Percentiles rank a stretch among this genome's conserved stretches.
Evolutionary conservation across 2,329 filamentous ascomycete species (phyloP).

Genomic region (Zasmidium angulare): DNA sequence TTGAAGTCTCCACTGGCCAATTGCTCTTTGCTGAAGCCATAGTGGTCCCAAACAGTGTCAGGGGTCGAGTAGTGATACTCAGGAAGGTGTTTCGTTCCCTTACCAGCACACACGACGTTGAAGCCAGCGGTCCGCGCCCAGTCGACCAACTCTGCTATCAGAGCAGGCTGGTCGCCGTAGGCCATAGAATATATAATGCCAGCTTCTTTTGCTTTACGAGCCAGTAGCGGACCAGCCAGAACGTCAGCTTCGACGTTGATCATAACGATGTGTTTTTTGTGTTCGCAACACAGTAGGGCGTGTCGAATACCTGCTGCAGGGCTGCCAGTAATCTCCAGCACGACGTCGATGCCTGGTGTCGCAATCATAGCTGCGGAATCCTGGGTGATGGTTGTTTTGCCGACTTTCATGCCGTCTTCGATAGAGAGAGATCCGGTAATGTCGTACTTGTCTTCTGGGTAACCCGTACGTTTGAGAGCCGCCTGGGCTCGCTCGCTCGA

Average conservation of each 20-base stretch:
- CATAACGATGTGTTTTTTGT: conserved; percentile 52
- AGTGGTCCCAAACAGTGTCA: conserved; percentile 49
- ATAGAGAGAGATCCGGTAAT: conserved; percentile 35
- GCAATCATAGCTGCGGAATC: conserved; percentile 45
- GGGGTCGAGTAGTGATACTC: conserved; percentile 49
- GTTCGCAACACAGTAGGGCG: conserved; percentile 46
- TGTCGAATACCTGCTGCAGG: conserved; percentile 46
- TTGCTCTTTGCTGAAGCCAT: conserved; percentile 49
- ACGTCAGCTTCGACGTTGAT: conserved; percentile 50
- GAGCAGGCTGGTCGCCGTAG: conserved; percentile 47
- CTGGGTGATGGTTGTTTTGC: conserved; percentile 45
- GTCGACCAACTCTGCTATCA: conserved; percentile 47
- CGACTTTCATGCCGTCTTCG: conserved; percentile 41
- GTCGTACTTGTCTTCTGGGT: conserved; percentile 42
- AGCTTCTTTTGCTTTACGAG: conserved; percentile 44
- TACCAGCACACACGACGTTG: conserved; percentile 47
- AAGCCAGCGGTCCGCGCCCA: conserved; percentile 48
- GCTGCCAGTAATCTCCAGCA: conserved; percentile 47
- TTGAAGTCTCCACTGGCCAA: conserved; percentile 46
- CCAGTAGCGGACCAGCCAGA: conserved; percentile 44
- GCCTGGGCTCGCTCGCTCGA: conserved; percentile 42
- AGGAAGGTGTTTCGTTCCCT: conserved; percentile 49
- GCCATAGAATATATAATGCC: conserved; percentile 52
- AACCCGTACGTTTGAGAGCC: conserved; percentile 44
- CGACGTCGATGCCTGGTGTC: conserved; percentile 45